phyloP scores from a whole-genome alignment of 2,329 filamentous ascomycete species.

The Fusarium virguliforme region DNA sequence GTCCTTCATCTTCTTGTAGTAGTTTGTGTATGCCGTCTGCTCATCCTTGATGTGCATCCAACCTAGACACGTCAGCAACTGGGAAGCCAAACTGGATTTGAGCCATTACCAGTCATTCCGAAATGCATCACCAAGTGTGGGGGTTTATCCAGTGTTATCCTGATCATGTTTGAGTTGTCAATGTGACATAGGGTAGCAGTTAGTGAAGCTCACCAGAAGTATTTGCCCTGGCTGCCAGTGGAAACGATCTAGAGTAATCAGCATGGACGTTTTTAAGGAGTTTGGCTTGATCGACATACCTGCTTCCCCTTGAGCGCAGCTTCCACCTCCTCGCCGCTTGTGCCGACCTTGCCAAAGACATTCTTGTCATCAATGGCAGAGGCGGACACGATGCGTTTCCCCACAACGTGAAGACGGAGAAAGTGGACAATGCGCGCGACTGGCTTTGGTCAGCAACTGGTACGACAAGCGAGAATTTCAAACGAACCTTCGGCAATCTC shows the following conservation, averaged over 20 bases:
- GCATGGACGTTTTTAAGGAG: background rate
- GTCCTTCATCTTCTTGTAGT: conserved; percentile 81
- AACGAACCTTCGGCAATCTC: conserved; percentile 73
- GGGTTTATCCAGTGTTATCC: conserved; percentile 75
- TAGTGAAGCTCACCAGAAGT: conserved; percentile 79
- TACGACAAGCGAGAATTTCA: conserved; percentile 8
- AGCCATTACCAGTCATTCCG: conserved; percentile 74
- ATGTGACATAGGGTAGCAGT: conserved; percentile 9
- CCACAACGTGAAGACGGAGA: conserved; percentile 86
- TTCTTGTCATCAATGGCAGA: conserved; percentile 84
- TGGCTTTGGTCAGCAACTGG: conserved; percentile 52
- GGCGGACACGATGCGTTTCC: conserved; percentile 81
- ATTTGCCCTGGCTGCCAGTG: conserved; percentile 93
- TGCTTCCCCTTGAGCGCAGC: conserved; percentile 82
- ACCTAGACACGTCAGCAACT: conserved; percentile 58
- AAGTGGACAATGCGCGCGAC: conserved; percentile 91
- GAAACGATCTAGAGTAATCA: conserved; percentile 63
- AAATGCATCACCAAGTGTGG: conserved; percentile 94
- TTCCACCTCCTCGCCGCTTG: conserved; percentile 81
- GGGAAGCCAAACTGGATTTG: background rate
- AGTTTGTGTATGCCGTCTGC: conserved; percentile 83
- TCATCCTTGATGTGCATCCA: conserved; percentile 92
- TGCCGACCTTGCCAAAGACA: conserved; percentile 93
- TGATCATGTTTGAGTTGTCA: conserved; percentile 39
- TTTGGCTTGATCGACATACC: conserved; percentile 47